Evolutionary conservation across 768 basidiomycete genomes (phyloP).

Genomic region (Boletus rubescentipes): DNA sequence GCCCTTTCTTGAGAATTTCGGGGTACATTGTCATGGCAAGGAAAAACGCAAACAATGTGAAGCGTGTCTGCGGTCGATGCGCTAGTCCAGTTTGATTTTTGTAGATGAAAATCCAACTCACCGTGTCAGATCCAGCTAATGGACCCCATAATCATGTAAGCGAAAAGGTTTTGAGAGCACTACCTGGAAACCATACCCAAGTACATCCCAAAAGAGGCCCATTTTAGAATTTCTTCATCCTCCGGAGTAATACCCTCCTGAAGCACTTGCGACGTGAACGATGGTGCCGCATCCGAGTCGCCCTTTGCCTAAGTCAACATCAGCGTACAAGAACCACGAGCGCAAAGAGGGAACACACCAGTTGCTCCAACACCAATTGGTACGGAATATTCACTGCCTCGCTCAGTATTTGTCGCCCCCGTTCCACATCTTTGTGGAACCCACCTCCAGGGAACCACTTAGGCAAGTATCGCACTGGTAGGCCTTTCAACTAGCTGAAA

Average conservation of each 20-base stretch:
- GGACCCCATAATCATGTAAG: neutral
- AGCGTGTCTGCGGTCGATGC: no score
- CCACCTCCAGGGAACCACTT: conserved; percentile 21
- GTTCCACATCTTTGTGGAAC: conserved; percentile 8
- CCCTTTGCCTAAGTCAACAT: conserved; percentile 3
- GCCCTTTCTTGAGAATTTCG: no score
- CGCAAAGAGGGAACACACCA: neutral
- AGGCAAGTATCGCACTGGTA: conserved; percentile 14
- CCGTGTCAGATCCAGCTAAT: conserved; percentile 28
- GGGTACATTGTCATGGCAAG: no score
- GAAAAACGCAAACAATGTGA: no score
- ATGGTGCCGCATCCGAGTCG: conserved; percentile 6
- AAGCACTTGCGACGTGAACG: conserved; percentile 12
- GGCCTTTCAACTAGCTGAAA: no score
- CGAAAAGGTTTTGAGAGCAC: no score
- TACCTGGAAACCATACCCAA: conserved; percentile 2
- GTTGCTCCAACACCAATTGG: conserved; percentile 7
- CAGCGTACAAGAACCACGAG: neutral
- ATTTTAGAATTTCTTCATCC: conserved; percentile 12
- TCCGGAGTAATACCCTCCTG: conserved; percentile 8
- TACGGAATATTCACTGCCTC: conserved; percentile 7
- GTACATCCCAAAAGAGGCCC: conserved; percentile 12
- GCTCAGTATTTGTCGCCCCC: neutral
- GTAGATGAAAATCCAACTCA: conserved; percentile 19
- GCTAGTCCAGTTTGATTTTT: no score